These are phyloP conservation scores for Phlebopus sp. DNA, from an alignment of 1,284 basidiomycete genomes.

Conservation along the genomic window DNA sequence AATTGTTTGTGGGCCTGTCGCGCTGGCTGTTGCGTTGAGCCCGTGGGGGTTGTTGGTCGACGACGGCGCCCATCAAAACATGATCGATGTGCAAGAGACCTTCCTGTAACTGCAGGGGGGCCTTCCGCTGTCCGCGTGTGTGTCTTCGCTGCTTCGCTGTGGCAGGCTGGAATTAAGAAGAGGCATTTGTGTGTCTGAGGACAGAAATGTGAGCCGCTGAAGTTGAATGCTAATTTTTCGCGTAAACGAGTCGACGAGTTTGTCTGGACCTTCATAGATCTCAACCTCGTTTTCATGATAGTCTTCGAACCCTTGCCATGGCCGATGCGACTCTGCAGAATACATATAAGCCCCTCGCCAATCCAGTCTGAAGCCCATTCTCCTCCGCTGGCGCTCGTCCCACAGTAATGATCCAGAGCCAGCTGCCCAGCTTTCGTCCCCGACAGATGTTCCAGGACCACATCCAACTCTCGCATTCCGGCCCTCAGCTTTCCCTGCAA, in stretches of 20 bases:
- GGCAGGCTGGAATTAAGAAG: slow-evolving; percentile 9
- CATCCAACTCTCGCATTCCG: slow-evolving; percentile 6
- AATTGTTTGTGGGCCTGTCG: slow-evolving; percentile 3
- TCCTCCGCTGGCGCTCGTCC: neutral
- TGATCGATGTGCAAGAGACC: slow-evolving; percentile 20
- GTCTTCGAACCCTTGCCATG: slow-evolving; percentile 11
- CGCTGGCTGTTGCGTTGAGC: slow-evolving; percentile 4
- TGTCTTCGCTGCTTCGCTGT: slow-evolving; percentile 13
- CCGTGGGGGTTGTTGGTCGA: slow-evolving; percentile 9
- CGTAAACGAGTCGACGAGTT: slow-evolving; percentile 9
- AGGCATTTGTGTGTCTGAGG: slow-evolving; percentile 9
- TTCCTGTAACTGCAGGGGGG: neutral
- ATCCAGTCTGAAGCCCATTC: slow-evolving; percentile 4
- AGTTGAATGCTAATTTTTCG: slow-evolving; percentile 28
- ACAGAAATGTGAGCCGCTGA: slow-evolving; percentile 18
- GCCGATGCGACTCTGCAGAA: slow-evolving; percentile 1
- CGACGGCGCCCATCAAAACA: slow-evolving; percentile 20
- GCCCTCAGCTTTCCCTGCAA: slow-evolving; percentile 13
- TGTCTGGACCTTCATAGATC: slow-evolving; percentile 18
- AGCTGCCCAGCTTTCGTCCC: slow-evolving; percentile 7
- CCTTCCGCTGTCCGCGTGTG: slow-evolving; percentile 12
- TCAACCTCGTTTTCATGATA: slow-evolving; percentile 14
- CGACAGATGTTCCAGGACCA: slow-evolving; percentile 10
- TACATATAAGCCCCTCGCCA: slow-evolving; percentile 21
- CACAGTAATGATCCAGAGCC: slow-evolving; percentile 12